Evolutionary conservation across 2,329 filamentous ascomycete species (phyloP), one percentile per base, ranked within the genome.

Genomic region (Dactylellina drechsleri): DNA sequence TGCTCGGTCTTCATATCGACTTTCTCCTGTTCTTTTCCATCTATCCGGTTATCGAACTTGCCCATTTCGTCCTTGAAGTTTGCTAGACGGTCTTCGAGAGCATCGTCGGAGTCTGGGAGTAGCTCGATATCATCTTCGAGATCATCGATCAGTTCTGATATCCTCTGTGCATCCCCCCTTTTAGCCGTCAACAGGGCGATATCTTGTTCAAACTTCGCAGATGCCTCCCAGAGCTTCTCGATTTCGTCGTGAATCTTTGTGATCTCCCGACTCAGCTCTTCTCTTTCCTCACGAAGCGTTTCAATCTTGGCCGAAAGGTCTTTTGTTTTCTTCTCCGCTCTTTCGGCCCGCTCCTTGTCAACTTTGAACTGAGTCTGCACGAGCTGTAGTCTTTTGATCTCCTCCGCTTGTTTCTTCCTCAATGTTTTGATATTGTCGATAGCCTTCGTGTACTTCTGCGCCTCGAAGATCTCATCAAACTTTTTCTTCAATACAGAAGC

Each of bases 401-500:
- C 87, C 77, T 91, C 89, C 41, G 89, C 90, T 77, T 96, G 90
- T 77, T 89, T 90, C 83, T 98, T 99, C 45, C 90, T 87, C 58
- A 98, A 85, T 8, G 89, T 82, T 80, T 96, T 97, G 81, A 99
- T 91, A 81, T 96, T 97, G 53, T 97, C 93, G 74, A 99, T 96
- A 16, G 93, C 95, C 80, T 97, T 97, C 40, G 93, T 97, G 82
- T 98, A 99, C 81, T 97, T 97, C 83, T 92, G 85, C 0, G 95
- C 95, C 82, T 98, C 95, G 78, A 99, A 99, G 10, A 99, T 99
- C 81, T 97, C 92, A 80, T 99, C 95, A 75, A 99, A 99, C 61
- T 90, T 91, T 82, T 96, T 96, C 83, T 99, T 99, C 59, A 99
- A 84, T 0, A 88, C 88, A 0, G 87, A 85, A 0, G 95, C 92